Conservation (phyloP, 192 early-diverging fungal species). For the Rhizophagus sp. region DNA sequence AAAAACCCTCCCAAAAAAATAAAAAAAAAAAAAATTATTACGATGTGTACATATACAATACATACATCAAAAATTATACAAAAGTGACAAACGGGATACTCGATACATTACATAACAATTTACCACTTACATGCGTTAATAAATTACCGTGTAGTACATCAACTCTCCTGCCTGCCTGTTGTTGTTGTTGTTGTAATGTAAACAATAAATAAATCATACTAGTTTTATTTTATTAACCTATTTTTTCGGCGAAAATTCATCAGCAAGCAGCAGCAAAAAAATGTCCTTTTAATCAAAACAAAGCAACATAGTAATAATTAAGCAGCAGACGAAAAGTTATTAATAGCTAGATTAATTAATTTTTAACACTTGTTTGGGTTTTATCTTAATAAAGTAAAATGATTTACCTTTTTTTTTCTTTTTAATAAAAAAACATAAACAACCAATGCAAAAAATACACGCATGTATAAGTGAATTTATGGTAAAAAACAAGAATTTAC, state of each 20-base stretch:
- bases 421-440: background rate
- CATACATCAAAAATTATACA: background rate
- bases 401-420: background rate
- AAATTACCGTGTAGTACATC: conserved; percentile 10
- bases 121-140: conserved; percentile 18
- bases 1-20: background rate
- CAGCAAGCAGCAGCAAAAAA: background rate
- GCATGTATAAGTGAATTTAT: background rate
- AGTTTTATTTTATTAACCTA: background rate
- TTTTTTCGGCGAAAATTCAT: background rate
- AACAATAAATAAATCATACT: background rate
- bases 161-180: background rate
- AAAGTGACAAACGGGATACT: conserved; percentile 12
- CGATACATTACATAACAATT: conserved; percentile 18
- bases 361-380: background rate
- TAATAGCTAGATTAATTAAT: background rate
- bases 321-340: background rate
- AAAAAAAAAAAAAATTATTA: background rate
- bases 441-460: background rate
- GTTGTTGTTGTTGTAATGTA: background rate
- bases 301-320: background rate
- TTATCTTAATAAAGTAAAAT: background rate
- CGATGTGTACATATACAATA: background rate
- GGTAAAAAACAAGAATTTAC: background rate
- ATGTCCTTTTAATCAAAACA: background rate